Base-by-base conservation (phyloP, 345 rosid genomes). In the Punica granatum region DNA sequence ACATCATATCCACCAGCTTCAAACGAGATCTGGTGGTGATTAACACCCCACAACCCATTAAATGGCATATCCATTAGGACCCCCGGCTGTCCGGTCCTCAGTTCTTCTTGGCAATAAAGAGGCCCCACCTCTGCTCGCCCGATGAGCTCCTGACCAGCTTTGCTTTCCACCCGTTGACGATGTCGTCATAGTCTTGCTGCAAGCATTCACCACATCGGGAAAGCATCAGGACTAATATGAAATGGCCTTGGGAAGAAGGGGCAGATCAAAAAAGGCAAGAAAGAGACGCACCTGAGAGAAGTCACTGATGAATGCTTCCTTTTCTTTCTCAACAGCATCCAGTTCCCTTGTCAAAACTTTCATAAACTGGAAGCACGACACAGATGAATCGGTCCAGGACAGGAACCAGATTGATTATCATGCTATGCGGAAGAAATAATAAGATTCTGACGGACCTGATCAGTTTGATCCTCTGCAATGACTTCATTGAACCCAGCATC, bases 401-500 rank as follows among this genome's bases (percentile, higher is more conserved):
- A 25, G 23, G 75, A 46, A 58, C 15, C 31, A 63, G 18, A 16
- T 39, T 1, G 49, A 3, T 1, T 63, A 12, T 15, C 18, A 37
- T 32, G 19, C 26, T 35, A 21, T 36, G 66, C n/a, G n/a, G n/a
- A n/a, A 6, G n/a, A 41, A 32, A 56, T 2, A 18, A 44, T 28
- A 33, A 60, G 53, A 12, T 34, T 39, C 25, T 63, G 41, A 23
- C 34, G 11, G 43, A 94, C 99, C 90, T 88, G 98, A 66, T 86
- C 81, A 14, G 97, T 92, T 66, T 88, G 83, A 65, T 92, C 98
- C 78, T 92, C 97, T 0, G 88, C 96, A 60, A 79, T 34, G 42
- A 92, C 93, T 19, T 87, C 88, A 19, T 65, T 69, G 72, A 95
- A 95, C 44, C 99, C 98, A 74, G 97, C 93, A 83, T 88, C 88